These are phyloP conservation scores for Leucocoprinus birnbaumii DNA, from an alignment of 768 basidiomycete genomes.

Conservation along the genomic window DNA sequence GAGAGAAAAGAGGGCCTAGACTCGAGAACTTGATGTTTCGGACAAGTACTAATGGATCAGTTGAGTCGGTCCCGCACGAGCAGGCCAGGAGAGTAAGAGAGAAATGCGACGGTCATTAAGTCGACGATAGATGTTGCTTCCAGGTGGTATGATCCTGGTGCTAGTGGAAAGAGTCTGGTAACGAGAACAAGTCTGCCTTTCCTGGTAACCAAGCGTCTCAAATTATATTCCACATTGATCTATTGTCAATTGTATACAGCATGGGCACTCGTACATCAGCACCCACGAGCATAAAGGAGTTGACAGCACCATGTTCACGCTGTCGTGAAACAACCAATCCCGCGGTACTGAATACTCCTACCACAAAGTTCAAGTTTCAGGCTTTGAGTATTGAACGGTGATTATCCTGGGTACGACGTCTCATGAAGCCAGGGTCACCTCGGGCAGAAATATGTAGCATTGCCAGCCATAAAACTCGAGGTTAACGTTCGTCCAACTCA, in stretches of 20 bases:
- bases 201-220: neutral
- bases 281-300: neutral
- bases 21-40: too few relatives aligned
- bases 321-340: conserved; percentile 6
- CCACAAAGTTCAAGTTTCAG: conserved; percentile 11
- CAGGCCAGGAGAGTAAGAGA: neutral
- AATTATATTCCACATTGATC: neutral
- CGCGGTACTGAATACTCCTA: conserved; percentile 4
- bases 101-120: conserved; percentile 1
- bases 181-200: neutral
- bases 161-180: neutral
- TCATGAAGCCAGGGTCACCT: conserved; percentile 4
- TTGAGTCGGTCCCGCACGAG: neutral
- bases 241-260: neutral
- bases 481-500: neutral
- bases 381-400: neutral
- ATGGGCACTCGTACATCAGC: neutral
- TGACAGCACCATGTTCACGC: conserved; percentile 7
- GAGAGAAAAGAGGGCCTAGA: too few relatives aligned
- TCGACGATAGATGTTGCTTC: neutral
- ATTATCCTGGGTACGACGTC: neutral
- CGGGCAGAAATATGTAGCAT: neutral
- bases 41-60: neutral
- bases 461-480: conserved; percentile 6
- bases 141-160: conserved; percentile 4